Percentiles rank a stretch among this genome's conserved stretches.
Conservation (phyloP, 139 green algal species). For the Yamagishiella unicocca region DNA sequence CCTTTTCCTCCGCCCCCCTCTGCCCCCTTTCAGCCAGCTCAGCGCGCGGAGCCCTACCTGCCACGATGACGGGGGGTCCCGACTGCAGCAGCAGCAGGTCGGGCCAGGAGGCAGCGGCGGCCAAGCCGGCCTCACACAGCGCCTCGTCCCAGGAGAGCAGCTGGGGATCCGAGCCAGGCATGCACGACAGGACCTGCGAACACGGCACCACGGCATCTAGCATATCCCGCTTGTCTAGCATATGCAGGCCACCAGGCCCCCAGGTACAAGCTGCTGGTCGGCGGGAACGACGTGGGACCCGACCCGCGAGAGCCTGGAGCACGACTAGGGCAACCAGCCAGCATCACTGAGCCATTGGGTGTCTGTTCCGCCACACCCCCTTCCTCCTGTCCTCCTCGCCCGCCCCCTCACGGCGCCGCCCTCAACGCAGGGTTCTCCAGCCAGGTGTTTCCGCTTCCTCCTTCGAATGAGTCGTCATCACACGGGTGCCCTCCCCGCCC, state of each 20-base stretch:
- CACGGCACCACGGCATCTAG: too few relatives aligned
- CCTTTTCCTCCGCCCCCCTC: background rate
- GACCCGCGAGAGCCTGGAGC: background rate
- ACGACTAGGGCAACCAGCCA: background rate
- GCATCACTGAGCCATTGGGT: background rate
- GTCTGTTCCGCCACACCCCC: background rate
- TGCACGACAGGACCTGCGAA: slow-evolving; percentile 20
- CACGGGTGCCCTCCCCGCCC: background rate
- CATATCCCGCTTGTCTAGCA: too few relatives aligned
- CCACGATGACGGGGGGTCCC: slow-evolving; percentile 1
- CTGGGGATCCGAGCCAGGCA: background rate
- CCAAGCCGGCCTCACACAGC: background rate
- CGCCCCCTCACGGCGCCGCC: background rate
- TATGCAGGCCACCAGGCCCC: background rate
- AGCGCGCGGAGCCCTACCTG: background rate
- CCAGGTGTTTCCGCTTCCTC: too few relatives aligned
- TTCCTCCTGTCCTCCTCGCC: background rate
- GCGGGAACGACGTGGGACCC: background rate
- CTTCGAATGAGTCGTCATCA: background rate
- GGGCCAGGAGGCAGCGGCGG: background rate
- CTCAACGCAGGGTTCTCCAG: background rate
- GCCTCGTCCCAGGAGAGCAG: background rate
- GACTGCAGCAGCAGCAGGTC: background rate
- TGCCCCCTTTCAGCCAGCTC: too few relatives aligned
- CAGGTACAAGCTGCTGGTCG: background rate